Evolutionary conservation across 352 stramenopile species (phyloP).

Genomic region (Globisporangium canariense): DNA sequence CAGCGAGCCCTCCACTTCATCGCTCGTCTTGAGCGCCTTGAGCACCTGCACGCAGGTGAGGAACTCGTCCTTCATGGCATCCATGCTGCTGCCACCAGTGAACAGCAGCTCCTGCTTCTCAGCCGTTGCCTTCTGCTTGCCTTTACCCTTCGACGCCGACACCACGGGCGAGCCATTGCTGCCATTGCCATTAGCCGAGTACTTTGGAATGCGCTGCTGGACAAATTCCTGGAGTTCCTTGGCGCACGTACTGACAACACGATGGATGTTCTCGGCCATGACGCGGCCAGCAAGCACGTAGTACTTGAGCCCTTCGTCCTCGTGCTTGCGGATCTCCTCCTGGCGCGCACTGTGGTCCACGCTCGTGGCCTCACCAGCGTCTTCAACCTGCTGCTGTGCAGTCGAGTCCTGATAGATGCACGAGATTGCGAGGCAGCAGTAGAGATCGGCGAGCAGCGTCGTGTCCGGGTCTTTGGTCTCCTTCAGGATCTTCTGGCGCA

Average conservation of each 20-base stretch:
- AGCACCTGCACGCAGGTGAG: conserved; percentile 39
- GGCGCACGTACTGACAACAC: conserved; percentile 37
- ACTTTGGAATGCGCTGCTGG: conserved; percentile 46
- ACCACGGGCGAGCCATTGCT: background rate
- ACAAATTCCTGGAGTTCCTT: conserved; percentile 51
- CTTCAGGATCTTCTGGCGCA: conserved; percentile 70
- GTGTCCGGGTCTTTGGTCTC: conserved; percentile 64
- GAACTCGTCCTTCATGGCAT: conserved; percentile 57
- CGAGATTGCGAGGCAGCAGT: conserved; percentile 81
- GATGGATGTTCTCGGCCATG: conserved; percentile 82
- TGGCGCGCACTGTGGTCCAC: conserved; percentile 7
- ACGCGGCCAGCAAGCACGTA: conserved; percentile 79
- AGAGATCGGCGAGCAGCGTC: conserved; percentile 75
- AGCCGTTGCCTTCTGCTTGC: conserved; percentile 54
- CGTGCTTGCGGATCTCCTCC: conserved; percentile 19
- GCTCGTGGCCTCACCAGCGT: conserved; percentile 1
- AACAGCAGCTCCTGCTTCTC: conserved; percentile 39
- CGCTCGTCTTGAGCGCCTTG: conserved; percentile 32
- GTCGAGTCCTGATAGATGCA: conserved; percentile 77
- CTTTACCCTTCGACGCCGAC: conserved; percentile 48
- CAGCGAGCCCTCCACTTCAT: conserved; percentile 14
- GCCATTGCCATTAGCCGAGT: conserved; percentile 15
- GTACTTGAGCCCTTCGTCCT: conserved; percentile 68
- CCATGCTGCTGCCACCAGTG: conserved; percentile 43
- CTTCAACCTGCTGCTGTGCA: conserved; percentile 15